Evolutionary conservation across 208 protist genomes (phyloP), one percentile per base, ranked within the genome.

Genomic region (Leishmania turanica): DNA sequence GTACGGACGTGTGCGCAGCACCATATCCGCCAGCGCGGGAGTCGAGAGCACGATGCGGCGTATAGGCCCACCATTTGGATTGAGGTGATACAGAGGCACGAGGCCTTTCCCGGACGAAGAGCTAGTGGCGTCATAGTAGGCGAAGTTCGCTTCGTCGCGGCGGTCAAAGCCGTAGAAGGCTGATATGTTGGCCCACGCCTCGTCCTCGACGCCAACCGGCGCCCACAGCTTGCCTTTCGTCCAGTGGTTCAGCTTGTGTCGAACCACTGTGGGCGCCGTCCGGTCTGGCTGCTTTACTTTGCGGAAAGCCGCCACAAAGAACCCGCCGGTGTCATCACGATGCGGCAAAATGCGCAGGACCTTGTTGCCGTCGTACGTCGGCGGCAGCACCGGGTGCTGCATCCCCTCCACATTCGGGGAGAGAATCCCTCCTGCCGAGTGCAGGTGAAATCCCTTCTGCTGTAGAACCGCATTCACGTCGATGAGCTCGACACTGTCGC

Each of bases 251-350:
- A 98, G 85, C 82, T 96, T 96, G 47, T 86, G 77, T 40, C 82
- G 83, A 27, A 93, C 68, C 75, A 86, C 82, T 17, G 70, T 66
- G 17, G 90, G 89, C 34, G 83, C 74, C 21, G 82, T 90, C 78
- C 72, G 88, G 79, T 82, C 81, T 47, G 86, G 81, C 64, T 90
- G 83, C 75, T 84, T 86, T 79, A 88, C 84, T 78, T 97, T 98
- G 56, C 93, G 92, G 69, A 98, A 92, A 17, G 92, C 92, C 11
- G 95, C 95, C 60, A 98, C 88, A 80, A 98, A 98, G 80, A 98
- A 98, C 64, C 96, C 96, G 34, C 96, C 96, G 2, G 94, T 97
- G 84, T 98, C 87, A 81, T 98, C 93, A 42, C 87, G 87, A 81
- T 98, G 96, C 24, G 96, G 96, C 71, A 97, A 81, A 51, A 97